Base-by-base conservation (phyloP, 208 protist species). In the Sergeia podlipaevii region DNA sequence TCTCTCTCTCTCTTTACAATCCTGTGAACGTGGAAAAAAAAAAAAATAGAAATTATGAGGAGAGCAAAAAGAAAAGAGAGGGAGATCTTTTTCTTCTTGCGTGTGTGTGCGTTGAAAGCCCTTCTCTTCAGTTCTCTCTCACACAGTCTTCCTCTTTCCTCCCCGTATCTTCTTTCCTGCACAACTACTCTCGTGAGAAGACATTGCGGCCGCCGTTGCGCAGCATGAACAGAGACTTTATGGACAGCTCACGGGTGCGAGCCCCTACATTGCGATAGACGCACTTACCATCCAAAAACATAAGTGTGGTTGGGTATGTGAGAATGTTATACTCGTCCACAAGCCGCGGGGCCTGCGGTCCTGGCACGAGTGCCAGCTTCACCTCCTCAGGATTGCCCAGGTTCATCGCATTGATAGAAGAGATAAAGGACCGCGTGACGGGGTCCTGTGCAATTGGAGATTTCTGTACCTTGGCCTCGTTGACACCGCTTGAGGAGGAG, bases 151-250 rank as follows among this genome's bases (percentile, higher is more conserved):
- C n/a, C n/a, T n/a, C n/a, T n/a, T n/a, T n/a, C n/a, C n/a, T n/a
- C n/a, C n/a, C n/a, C n/a, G n/a, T n/a, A n/a, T n/a, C n/a, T n/a
- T n/a, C n/a, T n/a, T n/a, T n/a, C n/a, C n/a, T 38, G 15, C 15
- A 15, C 11, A 15, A n/a, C 34, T 55, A 91, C 41, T 81, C 65
- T 1, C 78, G 49, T 7, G 86, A 82, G 49, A 93, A 85, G 30
- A 93, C 74, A 42, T 89, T 84, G 2, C 80, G 60, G 0, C 60
- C 58, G 20, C 51, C 73, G 54, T 93, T 93, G 15, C 86, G 79
- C 38, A 93, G 65, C 65, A 85, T 83, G 39, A 93, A 89, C 1
- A 90, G 60, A 4, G 78, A 80, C 68, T 93, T 93, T 38, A 90
- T 91, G 10, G 82, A 85, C 42, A 91, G 49, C 60, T 93, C 86